Evolutionary conservation across 2,329 filamentous ascomycete species (phyloP), one percentile per base, ranked within the genome.

Genomic region (Cryphonectria naterciae): DNA sequence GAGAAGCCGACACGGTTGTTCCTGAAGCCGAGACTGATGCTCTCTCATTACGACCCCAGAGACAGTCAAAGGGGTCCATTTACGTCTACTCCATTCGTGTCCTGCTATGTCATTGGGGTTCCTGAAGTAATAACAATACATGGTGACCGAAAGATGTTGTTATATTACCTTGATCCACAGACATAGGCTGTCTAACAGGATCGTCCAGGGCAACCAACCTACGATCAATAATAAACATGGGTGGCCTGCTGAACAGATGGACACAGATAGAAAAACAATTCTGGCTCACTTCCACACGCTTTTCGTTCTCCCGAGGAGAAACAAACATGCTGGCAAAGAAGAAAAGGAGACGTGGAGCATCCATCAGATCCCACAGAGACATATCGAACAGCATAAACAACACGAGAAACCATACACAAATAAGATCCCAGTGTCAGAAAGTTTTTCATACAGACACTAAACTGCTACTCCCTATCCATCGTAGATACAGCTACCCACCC

Each of bases 331-430:
- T 32, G 32, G 32, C 3, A 32, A 32, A 32, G 5, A 19, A 46
- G 15, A 46, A 17, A 19, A 5, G 17, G 43, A 46, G 17, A 46
- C 13, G 17, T 5, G 4, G 43, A 46, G 28, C 10, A 15, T 28
- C 10, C 28, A 28, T n/a, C 49, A 2, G 8, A 2, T 22, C 49
- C n/a, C 49, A 13, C n/a, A 15, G 8, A 13, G 6, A 28, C n/a
- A n/a, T 32, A 4, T 46, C 15, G 4, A 66, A 15, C 4, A 17
- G 84, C 77, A 86, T 49, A 41, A 39, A 56, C 52, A 25, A n/a
- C 8, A 56, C n/a, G n/a, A 54, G n/a, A 28, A 28, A 5, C 52
- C 52, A 28, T 28, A 39, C 17, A 61, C 58, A n/a, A 11, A 61
- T 35, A 19, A 61, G 10, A 22, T 15, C 5, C 35, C 35, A 39